Evolutionary conservation across 192 early-diverging fungal species (phyloP), one percentile per base, ranked within the genome.

Genomic region (Coemansia sp.): DNA sequence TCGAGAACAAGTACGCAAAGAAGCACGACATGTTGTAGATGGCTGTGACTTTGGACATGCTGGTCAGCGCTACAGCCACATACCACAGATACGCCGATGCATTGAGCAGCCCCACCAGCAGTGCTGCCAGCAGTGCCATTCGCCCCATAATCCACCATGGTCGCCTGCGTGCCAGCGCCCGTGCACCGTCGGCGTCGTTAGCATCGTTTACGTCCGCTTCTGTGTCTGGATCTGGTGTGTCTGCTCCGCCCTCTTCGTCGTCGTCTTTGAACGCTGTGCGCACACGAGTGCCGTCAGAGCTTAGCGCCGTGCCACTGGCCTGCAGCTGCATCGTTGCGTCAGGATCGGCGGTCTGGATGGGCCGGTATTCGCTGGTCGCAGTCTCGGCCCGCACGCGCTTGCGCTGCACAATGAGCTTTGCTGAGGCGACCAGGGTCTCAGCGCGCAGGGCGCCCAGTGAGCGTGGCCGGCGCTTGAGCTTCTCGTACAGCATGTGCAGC

Each of bases 1-100:
- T 71, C 9, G 92, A 92, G 60, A 94, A 91, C 15, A 90, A 32
- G 60, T 94, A 94, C 12, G 90, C 90, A 72, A 89, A 94, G 64
- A 94, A 92, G 62, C 89, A 92, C 19, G 85, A 83, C 21, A 85
- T 91, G 73, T 94, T 92, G 85, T 90, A 91, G 39, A 91, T 89
- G 8, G 90, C 92, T 1, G 89, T 92, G 41, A 92, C 71, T 59
- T 87, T 91, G 19, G 89, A 85, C 86, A 91, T 92, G 32, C 88
- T 83, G 5, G 85, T 89, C 41, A 90, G 72, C 7, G 83, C 84
- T 27, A 92, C 85, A 10, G 89, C 86, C 47, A 87, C 70, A 57
- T 94, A 94, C 92, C 92, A 94, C 41, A 88, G 70, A 64, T 92
- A 92, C 15, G 90, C 83, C 27, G 86, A 84, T 10, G 87, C 59